These are phyloP conservation scores for Rhizopogon vinicolor DNA, from an alignment of 768 basidiomycete genomes.

Conservation along the genomic window DNA sequence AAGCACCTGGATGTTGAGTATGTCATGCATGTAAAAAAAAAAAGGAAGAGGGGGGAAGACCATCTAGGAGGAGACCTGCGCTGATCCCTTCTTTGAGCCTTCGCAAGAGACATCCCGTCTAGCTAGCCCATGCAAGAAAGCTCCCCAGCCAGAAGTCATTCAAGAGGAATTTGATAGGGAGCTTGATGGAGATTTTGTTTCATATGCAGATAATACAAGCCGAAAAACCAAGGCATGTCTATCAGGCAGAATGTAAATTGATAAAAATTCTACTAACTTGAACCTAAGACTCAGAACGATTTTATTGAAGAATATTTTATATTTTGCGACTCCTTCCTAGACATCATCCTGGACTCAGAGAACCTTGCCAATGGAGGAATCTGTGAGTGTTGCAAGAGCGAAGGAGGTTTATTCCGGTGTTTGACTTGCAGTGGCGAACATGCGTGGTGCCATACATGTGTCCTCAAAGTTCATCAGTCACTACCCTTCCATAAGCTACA, in stretches of 20 bases:
- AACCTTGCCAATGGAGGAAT: neutral
- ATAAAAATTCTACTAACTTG: neutral
- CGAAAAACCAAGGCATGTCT: neutral
- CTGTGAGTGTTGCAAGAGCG: neutral
- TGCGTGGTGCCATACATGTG: neutral
- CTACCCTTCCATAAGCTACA: constrained; percentile 15
- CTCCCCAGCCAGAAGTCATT: neutral
- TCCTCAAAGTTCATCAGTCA: neutral
- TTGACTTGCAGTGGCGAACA: constrained; percentile 1
- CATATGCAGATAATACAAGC: neutral
- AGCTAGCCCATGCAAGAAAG: neutral
- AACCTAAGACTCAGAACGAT: constrained; percentile 2
- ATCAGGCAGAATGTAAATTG: neutral
- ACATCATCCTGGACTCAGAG: neutral
- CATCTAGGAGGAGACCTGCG: neutral
- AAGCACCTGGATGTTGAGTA: neutral
- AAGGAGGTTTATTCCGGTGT: neutral
- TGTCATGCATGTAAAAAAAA: neutral
- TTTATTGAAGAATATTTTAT: neutral
- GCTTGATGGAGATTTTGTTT: neutral
- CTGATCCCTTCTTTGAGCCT: neutral
- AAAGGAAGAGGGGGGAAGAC: neutral
- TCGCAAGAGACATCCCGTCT: neutral
- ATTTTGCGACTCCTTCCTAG: neutral
- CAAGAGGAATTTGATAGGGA: neutral